These are phyloP conservation scores for Penicillium griseofulvum DNA, from an alignment of 2,329 filamentous ascomycete species.

Conservation along the genomic window DNA sequence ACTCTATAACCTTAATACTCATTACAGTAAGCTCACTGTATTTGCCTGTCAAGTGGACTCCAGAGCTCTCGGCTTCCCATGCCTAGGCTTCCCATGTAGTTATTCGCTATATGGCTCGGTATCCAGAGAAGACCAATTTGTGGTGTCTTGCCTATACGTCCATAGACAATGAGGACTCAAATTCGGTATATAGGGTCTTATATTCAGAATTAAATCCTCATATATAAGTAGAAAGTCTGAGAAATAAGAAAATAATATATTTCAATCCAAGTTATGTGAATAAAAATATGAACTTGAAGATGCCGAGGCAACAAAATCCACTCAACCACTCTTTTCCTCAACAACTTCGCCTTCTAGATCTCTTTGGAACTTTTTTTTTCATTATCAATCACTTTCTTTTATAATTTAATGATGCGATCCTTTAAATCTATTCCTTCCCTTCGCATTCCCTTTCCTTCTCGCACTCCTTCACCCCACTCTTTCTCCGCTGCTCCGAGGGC, in stretches of 20 bases:
- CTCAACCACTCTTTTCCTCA: constrained; percentile 11
- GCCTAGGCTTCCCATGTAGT: no score
- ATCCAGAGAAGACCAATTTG: no score
- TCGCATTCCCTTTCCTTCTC: constrained; percentile 14
- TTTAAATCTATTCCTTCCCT: constrained; percentile 13
- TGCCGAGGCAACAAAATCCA: constrained; percentile 14
- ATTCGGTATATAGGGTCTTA: no score
- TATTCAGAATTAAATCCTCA: no score
- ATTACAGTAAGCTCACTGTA: no score
- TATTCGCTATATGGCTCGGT: no score
- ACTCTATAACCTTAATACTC: no score
- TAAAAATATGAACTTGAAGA: not conserved
- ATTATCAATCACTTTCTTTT: not conserved
- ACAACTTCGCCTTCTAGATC: constrained; percentile 11
- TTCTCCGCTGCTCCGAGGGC: not conserved
- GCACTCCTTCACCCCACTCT: constrained; percentile 2
- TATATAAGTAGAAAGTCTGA: no score
- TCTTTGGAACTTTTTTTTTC: not conserved
- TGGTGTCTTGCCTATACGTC: no score
- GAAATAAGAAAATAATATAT: not conserved
- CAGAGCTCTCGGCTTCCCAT: no score
- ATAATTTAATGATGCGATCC: constrained; percentile 7
- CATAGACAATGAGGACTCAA: no score
- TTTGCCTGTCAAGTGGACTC: no score
- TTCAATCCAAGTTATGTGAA: not conserved